These are phyloP conservation scores for Lactifluus piperatus DNA, from an alignment of 768 basidiomycete genomes.

Conservation along the genomic window DNA sequence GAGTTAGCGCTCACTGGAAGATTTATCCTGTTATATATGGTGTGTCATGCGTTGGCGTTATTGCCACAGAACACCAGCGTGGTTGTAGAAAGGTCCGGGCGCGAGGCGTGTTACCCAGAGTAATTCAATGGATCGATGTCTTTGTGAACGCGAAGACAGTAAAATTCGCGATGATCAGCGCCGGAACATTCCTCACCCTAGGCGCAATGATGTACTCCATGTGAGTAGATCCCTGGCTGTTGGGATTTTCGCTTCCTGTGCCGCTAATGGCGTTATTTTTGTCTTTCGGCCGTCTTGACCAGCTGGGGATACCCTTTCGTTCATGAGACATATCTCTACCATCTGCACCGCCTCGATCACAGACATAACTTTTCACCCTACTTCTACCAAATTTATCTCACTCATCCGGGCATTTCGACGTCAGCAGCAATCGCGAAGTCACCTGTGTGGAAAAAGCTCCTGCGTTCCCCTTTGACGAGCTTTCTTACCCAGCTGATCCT, in stretches of 20 bases:
- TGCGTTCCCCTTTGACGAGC: slow-evolving; percentile 68
- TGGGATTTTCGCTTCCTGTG: neutral
- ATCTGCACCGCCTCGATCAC: slow-evolving; percentile 84
- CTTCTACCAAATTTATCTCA: slow-evolving; percentile 91
- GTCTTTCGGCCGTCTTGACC: slow-evolving; percentile 1
- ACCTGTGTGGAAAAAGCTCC: slow-evolving; percentile 34
- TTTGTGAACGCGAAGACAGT: slow-evolving; percentile 45
- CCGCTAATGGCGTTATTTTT: neutral
- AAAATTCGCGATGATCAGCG: slow-evolving; percentile 62
- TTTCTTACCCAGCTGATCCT: slow-evolving; percentile 80
- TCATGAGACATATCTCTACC: slow-evolving; percentile 88
- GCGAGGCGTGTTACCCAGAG: neutral
- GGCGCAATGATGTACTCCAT: slow-evolving; percentile 62
- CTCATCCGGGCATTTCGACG: slow-evolving; percentile 43
- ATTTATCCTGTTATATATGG: slow-evolving; percentile 94
- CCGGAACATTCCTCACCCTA: slow-evolving; percentile 54
- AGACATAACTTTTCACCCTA: slow-evolving; percentile 98
- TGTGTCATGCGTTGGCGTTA: slow-evolving; percentile 57
- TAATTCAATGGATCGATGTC: slow-evolving; percentile 22
- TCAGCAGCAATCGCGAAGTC: slow-evolving; percentile 18
- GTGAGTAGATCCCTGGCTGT: slow-evolving; percentile 35
- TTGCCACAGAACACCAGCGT: slow-evolving; percentile 25
- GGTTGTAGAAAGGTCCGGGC: neutral
- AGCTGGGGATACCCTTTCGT: slow-evolving; percentile 96
- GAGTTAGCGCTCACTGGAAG: slow-evolving; percentile 90